These are phyloP conservation scores for Apiotrichum gamsii DNA, from an alignment of 1,284 basidiomycete genomes.

Conservation along the genomic window DNA sequence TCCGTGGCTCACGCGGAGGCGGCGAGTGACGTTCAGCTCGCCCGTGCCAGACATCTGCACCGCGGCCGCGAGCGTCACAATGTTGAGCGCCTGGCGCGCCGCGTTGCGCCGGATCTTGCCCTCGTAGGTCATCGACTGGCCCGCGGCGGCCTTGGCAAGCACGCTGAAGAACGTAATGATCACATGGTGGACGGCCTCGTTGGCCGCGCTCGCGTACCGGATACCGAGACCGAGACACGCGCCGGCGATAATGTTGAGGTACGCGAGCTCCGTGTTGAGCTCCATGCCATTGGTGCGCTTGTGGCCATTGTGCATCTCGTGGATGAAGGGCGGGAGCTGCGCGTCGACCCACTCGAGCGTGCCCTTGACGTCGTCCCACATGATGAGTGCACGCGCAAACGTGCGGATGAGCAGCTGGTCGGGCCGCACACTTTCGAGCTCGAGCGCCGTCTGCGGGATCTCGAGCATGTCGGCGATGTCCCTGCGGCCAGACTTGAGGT, in stretches of 20 bases:
- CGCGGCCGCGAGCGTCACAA: slow-evolving; percentile 75
- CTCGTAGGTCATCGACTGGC: slow-evolving; percentile 67
- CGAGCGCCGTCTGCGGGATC: slow-evolving; percentile 70
- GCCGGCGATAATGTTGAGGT: slow-evolving; percentile 81
- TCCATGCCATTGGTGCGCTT: slow-evolving; percentile 48
- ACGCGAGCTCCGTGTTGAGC: slow-evolving; percentile 74
- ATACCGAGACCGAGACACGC: slow-evolving; percentile 86
- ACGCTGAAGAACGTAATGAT: slow-evolving; percentile 75
- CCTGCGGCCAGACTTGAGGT: slow-evolving; percentile 70
- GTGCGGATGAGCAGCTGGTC: slow-evolving; percentile 77
- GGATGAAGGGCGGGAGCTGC: slow-evolving; percentile 68
- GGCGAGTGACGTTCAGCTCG: slow-evolving; percentile 79
- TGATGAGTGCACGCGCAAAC: slow-evolving; percentile 70
- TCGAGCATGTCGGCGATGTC: slow-evolving; percentile 79
- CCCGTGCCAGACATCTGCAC: slow-evolving; percentile 97
- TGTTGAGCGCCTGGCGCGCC: slow-evolving; percentile 78
- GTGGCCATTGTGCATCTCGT: slow-evolving; percentile 55
- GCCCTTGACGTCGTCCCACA: slow-evolving; percentile 75
- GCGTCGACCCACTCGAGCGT: slow-evolving; percentile 69
- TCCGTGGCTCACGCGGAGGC: slow-evolving; percentile 87
- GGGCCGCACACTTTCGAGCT: slow-evolving; percentile 78
- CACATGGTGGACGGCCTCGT: slow-evolving; percentile 74
- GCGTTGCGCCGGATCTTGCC: slow-evolving; percentile 76
- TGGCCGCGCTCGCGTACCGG: slow-evolving; percentile 87
- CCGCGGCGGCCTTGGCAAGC: slow-evolving; percentile 53